Base-by-base conservation (phyloP, 768 basidiomycete genomes). In the Grammothele lineata region DNA sequence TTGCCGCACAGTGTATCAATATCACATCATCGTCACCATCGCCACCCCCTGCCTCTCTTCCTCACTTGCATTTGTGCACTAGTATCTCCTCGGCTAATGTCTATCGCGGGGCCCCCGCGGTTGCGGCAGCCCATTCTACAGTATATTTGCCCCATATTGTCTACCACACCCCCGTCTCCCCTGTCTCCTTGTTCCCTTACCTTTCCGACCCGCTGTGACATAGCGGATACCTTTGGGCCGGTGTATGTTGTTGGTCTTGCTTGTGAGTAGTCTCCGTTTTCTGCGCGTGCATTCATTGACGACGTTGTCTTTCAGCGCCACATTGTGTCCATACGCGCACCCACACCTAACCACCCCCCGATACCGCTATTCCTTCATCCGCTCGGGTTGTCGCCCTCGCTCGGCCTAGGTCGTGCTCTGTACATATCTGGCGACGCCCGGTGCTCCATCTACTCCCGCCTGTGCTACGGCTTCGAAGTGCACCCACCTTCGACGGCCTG, bases 1-100 rank as follows among this genome's bases (percentile, higher is more conserved):
- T 54, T 50, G 54, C 54, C 50, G 45, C 54, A 49, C 50, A 55
- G 49, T 55, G 54, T 55, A 55, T 55, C 54, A 55, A 51, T 55
- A 55, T 53, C 47, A 45, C 52, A 17, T 47, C 36, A 36, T 34
- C 38, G 44, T 37, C 46, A 45, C 27, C 50, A 49, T 48, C 50
- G 54, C 49, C 54, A 51, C 21, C 30, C 37, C 39, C 36, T 32
- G 43, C 43, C n/a, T 33, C 42, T 45, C 26, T 50, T 44, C 27
- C 33, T 30, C n/a, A n/a, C 9, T 36, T 36, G 9, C 35, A 25
- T 26, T 45, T 57, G 50, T 55, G 50, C 57, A 55, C 33, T 55
- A 55, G 57, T 57, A 56, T 44, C 42, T 38, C 44, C 24, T 22
- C 24, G 40, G 35, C 40, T 25, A 40, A 35, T 46, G 35, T 35